Evolutionary conservation across 306 rosid genomes (phyloP).

Genomic region (Cucurbita pepo): DNA sequence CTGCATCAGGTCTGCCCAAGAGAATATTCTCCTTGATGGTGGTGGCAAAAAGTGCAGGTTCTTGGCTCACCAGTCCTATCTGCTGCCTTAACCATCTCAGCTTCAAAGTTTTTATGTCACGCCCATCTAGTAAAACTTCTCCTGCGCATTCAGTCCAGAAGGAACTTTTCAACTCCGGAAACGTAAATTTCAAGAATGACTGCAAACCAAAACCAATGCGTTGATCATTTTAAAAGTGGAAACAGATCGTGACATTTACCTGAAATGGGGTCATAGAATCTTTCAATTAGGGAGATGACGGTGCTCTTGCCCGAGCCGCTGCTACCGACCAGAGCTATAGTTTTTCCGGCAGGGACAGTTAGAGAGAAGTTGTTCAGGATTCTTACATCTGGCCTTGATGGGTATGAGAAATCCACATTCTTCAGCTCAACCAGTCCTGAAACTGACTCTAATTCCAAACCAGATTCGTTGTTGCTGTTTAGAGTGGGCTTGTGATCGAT

Average conservation of each 20-base stretch:
- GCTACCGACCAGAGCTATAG: constrained; percentile 94
- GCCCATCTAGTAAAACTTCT: constrained; percentile 79
- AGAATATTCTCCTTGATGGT: constrained; percentile 81
- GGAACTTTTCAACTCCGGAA: neutral
- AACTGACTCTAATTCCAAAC: constrained; percentile 58
- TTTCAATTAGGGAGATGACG: constrained; percentile 84
- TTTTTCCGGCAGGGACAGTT: constrained; percentile 85
- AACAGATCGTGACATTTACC: constrained; percentile 19
- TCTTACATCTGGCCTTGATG: constrained; percentile 74
- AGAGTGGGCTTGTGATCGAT: constrained; percentile 85
- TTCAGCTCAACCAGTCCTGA: constrained; percentile 76
- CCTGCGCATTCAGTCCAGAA: constrained; percentile 29
- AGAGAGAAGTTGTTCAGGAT: constrained; percentile 59
- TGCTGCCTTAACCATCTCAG: constrained; percentile 92
- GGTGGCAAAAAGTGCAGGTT: constrained; percentile 93
- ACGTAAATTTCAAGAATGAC: neutral
- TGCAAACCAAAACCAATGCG: neutral
- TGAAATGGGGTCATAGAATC: constrained; percentile 83
- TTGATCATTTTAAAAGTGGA: neutral
- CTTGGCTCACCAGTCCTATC: constrained; percentile 96
- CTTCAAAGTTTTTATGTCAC: constrained; percentile 71
- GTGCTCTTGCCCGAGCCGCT: constrained; percentile 99
- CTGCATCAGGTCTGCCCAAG: constrained; percentile 87
- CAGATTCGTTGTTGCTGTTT: constrained; percentile 59
- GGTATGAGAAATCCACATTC: constrained; percentile 74